Conservation (phyloP, 371 early-diverging fungal genomes). For the Lichtheimia corymbifera region DNA sequence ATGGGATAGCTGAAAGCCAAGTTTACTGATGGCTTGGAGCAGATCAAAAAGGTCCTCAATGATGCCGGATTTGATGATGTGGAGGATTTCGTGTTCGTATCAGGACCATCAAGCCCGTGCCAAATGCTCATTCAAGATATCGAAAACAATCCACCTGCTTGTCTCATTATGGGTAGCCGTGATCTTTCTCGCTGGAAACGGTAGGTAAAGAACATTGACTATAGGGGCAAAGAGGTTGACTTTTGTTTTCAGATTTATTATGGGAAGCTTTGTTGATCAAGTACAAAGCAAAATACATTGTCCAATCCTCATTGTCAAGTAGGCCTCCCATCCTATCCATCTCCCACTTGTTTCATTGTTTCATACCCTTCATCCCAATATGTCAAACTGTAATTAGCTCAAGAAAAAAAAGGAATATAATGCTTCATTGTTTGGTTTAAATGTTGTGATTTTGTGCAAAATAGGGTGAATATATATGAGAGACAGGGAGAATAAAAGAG, state of each 20-base stretch:
- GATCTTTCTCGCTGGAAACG: conserved; percentile 52
- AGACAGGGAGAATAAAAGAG: too few species aligned
- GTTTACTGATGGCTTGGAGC: conserved; percentile 9
- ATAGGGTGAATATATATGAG: too few species aligned
- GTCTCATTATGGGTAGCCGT: conserved; percentile 51
- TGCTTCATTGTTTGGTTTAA: background rate
- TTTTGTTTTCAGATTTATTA: conserved; percentile 33
- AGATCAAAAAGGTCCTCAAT: conserved; percentile 11
- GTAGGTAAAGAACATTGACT: conserved; percentile 16
- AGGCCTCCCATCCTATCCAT: background rate
- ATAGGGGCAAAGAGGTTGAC: background rate
- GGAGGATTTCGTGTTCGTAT: conserved; percentile 28
- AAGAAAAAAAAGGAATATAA: background rate
- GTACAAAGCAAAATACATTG: conserved; percentile 48
- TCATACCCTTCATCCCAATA: too few species aligned
- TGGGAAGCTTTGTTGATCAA: conserved; percentile 56
- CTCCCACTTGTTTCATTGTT: too few species aligned
- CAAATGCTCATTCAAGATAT: conserved; percentile 42
- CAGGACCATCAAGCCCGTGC: conserved; percentile 27
- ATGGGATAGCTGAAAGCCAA: conserved; percentile 5
- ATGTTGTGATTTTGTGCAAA: too few species aligned
- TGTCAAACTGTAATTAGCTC: background rate
- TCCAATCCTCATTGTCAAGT: conserved; percentile 52
- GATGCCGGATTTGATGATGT: conserved; percentile 5
- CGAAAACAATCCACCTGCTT: conserved; percentile 26